These are phyloP conservation scores for Trichoderma lentiforme DNA, from an alignment of 2,329 filamentous ascomycete genomes.

Conservation along the genomic window DNA sequence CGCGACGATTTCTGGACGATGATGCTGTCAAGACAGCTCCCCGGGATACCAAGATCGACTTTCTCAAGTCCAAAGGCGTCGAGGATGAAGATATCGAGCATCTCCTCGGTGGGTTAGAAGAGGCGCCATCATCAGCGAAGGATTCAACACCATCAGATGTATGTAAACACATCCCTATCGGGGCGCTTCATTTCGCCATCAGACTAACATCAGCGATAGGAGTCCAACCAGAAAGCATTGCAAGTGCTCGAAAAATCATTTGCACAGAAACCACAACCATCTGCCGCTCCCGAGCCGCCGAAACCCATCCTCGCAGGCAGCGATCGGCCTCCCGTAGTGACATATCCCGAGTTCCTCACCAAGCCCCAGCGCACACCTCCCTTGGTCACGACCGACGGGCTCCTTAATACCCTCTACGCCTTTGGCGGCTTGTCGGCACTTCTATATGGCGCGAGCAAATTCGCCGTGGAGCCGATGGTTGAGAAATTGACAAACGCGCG, in stretches of 20 bases:
- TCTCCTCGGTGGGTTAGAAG: slow-evolving; percentile 47
- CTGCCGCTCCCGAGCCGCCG: slow-evolving; percentile 24
- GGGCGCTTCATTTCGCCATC: no score
- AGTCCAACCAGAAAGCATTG: neutral
- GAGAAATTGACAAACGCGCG: slow-evolving; percentile 51
- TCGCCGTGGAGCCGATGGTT: slow-evolving; percentile 62
- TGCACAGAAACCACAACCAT: slow-evolving; percentile 16
- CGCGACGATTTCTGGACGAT: slow-evolving; percentile 72
- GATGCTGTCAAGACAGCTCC: slow-evolving; percentile 66
- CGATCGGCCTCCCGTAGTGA: slow-evolving; percentile 61
- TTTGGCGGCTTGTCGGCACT: slow-evolving; percentile 57
- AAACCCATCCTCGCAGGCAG: slow-evolving; percentile 20
- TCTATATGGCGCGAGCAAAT: slow-evolving; percentile 69
- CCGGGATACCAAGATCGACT: slow-evolving; percentile 69
- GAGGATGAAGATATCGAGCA: slow-evolving; percentile 62
- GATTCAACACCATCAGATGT: slow-evolving; percentile 1
- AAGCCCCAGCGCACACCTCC: slow-evolving; percentile 55
- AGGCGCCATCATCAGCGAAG: neutral
- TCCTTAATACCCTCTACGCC: slow-evolving; percentile 58
- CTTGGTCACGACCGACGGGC: slow-evolving; percentile 57
- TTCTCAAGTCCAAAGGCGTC: slow-evolving; percentile 75
- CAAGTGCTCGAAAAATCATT: slow-evolving; percentile 11
- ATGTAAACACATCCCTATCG: neutral
- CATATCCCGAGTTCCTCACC: slow-evolving; percentile 67
- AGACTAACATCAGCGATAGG: neutral